A percentile compares a stretch with the other conserved stretches of the same genome.
phyloP scores from a whole-genome alignment of 1,284 basidiomycete genomes.

The Cryptococcus sp. region DNA sequence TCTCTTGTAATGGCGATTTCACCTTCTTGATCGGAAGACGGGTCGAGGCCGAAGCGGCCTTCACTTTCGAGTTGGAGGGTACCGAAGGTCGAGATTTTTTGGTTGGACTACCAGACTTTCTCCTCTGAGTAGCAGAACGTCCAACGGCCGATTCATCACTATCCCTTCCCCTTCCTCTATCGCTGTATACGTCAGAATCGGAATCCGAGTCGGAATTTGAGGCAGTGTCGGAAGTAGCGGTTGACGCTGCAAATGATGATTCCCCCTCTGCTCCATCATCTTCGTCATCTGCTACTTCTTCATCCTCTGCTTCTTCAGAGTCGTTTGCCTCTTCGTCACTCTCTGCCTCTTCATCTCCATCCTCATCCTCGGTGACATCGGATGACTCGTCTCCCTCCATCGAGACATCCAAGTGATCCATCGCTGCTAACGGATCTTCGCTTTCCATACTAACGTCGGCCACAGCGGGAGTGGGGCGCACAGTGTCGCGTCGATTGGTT shows the following conservation, averaged over 20 bases:
- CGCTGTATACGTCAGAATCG: background rate
- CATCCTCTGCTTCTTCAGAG: constrained; percentile 13
- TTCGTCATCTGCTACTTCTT: constrained; percentile 22
- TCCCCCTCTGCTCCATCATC: constrained; percentile 21
- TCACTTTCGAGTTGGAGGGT: no score
- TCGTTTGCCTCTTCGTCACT: constrained; percentile 16
- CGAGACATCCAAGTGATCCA: no score
- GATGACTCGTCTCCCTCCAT: background rate
- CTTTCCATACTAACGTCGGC: background rate
- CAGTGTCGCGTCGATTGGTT: background rate
- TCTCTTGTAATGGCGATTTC: background rate
- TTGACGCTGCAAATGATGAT: constrained; percentile 21
- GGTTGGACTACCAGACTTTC: constrained; percentile 9
- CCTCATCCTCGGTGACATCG: constrained; percentile 8
- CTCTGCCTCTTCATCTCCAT: constrained; percentile 15
- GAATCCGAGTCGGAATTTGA: constrained; percentile 10
- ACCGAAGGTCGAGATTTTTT: background rate
- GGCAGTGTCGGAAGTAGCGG: constrained; percentile 7
- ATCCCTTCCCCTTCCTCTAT: no score
- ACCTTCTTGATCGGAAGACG: constrained; percentile 1
- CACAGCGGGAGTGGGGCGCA: background rate
- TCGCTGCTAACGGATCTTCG: background rate
- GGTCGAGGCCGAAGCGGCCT: background rate
- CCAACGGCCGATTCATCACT: constrained; percentile 21
- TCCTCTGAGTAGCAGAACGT: constrained; percentile 15